A percentile compares a stretch with the other conserved stretches of the same genome.
These are phyloP conservation scores for Pseudocercospora fijiensis DNA, from an alignment of 2,329 filamentous ascomycete species.

Conservation along the genomic window DNA sequence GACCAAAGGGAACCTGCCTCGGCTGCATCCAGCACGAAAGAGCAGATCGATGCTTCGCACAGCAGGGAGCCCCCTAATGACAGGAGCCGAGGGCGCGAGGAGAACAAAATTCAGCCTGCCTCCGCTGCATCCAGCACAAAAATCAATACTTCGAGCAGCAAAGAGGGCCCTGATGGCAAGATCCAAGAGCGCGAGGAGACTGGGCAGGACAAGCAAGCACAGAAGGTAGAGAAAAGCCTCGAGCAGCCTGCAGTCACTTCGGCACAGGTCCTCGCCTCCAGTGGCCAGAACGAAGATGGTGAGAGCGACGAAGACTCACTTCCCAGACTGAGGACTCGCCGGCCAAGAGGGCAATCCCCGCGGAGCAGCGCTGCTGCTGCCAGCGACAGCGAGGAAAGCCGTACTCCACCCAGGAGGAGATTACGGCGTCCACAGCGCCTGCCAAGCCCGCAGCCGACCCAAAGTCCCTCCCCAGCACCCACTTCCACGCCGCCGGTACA, in stretches of 20 bases:
- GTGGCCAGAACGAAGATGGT: not conserved
- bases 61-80: not conserved
- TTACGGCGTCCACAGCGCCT: not conserved
- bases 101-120: not conserved
- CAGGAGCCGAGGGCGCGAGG: too few relatives aligned
- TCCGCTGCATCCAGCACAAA: not conserved
- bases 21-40: not conserved
- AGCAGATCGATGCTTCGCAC: not conserved
- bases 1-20: not conserved
- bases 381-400: not conserved
- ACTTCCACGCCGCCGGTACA: not conserved
- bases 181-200: not conserved
- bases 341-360: not conserved
- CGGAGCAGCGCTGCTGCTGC: not conserved
- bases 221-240: not conserved
- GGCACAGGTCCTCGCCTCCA: not conserved
- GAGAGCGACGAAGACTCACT: not conserved
- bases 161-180: not conserved
- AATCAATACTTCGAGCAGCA: not conserved
- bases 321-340: not conserved
- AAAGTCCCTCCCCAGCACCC: not conserved
- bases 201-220: not conserved
- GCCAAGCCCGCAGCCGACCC: not conserved
- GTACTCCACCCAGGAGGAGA: not conserved
- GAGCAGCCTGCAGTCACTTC: not conserved